phyloP scores from a whole-genome alignment of 2,329 filamentous ascomycete genomes.

The Ophiobolus disseminans region DNA sequence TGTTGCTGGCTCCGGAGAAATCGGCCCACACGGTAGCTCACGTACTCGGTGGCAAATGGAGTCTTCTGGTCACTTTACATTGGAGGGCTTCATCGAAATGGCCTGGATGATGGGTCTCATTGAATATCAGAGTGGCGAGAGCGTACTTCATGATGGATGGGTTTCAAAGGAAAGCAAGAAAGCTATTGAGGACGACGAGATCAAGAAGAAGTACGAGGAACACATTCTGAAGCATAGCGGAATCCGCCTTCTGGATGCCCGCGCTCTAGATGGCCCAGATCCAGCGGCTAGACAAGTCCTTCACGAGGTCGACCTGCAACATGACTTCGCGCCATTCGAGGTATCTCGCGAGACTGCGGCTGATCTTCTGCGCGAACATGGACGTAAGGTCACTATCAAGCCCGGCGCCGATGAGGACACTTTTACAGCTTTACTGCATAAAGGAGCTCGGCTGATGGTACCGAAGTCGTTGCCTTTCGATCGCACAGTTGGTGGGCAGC shows the following conservation, averaged over 20 bases:
- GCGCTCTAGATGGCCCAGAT: constrained; percentile 97
- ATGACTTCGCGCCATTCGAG: constrained; percentile 97
- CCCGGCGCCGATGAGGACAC: constrained; percentile 94
- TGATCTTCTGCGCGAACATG: constrained; percentile 96
- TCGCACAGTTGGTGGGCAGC: constrained; percentile 93
- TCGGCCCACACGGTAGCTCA: constrained; percentile 98
- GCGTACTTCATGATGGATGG: constrained; percentile 95
- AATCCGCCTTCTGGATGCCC: constrained; percentile 93
- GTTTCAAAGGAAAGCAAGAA: constrained; percentile 93
- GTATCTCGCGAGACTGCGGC: constrained; percentile 95
- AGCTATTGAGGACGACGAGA: constrained; percentile 95
- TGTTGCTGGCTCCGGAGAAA: constrained; percentile 93
- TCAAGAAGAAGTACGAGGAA: constrained; percentile 98
- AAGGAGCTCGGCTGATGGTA: constrained; percentile 92
- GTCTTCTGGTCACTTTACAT: constrained; percentile 91
- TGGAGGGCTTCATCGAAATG: constrained; percentile 98
- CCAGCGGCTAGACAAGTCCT: constrained; percentile 98
- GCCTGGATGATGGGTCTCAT: constrained; percentile 99
- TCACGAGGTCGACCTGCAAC: constrained; percentile 95
- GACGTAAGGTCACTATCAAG: constrained; percentile 82
- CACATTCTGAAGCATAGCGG: constrained; percentile 94
- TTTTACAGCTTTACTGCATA: constrained; percentile 91
- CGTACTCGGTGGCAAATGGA: constrained; percentile 99
- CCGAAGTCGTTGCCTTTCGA: constrained; percentile 98
- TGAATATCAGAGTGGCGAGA: constrained; percentile 99